Conservation (phyloP, 192 early-diverging fungal species). For the Phlyctochytrium arcticum region DNA sequence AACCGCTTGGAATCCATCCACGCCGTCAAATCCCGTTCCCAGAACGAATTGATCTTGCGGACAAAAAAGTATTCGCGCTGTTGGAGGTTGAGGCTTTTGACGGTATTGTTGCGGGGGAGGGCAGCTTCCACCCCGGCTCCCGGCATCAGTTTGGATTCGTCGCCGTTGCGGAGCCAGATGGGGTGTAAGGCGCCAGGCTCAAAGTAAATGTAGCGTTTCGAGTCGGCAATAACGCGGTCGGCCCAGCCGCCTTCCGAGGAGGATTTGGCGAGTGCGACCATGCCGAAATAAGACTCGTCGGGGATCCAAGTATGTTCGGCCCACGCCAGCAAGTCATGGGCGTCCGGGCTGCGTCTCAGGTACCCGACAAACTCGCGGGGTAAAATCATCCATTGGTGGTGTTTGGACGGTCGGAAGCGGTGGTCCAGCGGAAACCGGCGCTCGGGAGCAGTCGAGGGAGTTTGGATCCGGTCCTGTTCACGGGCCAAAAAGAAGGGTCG, state of each 20-base stretch:
- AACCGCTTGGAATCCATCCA: conserved; percentile 21
- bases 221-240: conserved; percentile 24
- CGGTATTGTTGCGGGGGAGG: neutral
- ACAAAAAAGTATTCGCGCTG: conserved; percentile 23
- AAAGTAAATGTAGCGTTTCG: conserved; percentile 34
- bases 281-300: conserved; percentile 41
- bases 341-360: conserved; percentile 26
- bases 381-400: conserved; percentile 52
- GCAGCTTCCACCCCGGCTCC: conserved; percentile 15
- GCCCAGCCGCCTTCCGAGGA: conserved; percentile 16
- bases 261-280: conserved; percentile 15
- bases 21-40: conserved; percentile 7
- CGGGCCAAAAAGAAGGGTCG: conserved; percentile 16
- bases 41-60: conserved; percentile 13
- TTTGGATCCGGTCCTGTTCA: conserved; percentile 3
- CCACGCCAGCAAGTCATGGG: conserved; percentile 33
- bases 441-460: conserved; percentile 32
- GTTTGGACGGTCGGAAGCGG: conserved; percentile 31
- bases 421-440: conserved; percentile 14
- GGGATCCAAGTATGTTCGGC: conserved; percentile 40
- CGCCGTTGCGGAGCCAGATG: conserved; percentile 27
- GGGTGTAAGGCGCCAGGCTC: conserved; percentile 22
- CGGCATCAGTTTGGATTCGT: conserved; percentile 10
- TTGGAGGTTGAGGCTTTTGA: too few relatives aligned
- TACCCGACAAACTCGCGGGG: conserved; percentile 25